Evolutionary conservation across 129 eudicot genomes (phyloP), one percentile per base, ranked within the genome.

Genomic region (Flaveria trinervia): DNA sequence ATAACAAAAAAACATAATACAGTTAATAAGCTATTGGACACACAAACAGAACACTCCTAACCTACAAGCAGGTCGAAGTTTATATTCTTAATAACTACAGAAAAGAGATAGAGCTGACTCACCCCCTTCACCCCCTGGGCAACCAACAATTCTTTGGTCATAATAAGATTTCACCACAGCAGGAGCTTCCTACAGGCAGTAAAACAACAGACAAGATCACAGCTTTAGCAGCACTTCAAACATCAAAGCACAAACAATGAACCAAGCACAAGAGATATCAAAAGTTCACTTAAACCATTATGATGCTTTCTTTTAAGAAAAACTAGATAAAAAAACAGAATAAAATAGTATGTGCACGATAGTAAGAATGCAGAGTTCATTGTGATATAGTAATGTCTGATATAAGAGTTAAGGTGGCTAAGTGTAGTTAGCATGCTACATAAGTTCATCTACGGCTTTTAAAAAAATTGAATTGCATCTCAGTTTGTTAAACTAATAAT

Each of bases 91-190:
- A 68, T 4, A 18, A 28, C 43, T 7, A 82, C 18, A 45, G 68
- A 13, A 20, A 33, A 7, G 18, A 49, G 20, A 2, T 36, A 68
- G 51, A 66, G 43, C 22, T 76, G 36, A 86, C 87, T 82, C 36
- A 90, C 98, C 98, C 62, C 97, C 98, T 62, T 93, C 98, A 65
- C 50, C 97, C 11, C 98, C 98, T 46, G 98, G 97, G 77, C 97
- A 93, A 78, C 98, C 98, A 50, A 93, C 92, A 80, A 93, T 90
- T 87, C 97, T 84, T 77, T 78, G 89, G 87, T 87, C 92, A 82
- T 85, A 90, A 77, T 84, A 84, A 44, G 98, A 93, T 80, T 90
- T 84, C 36, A 93, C 83, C 68, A 93, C 81, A 68, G 98, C 95
- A 71, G 98, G 98, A 60, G 81, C 84, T 86, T 92, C 90, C 96